Evolutionary conservation across 345 rosid genomes (phyloP).

Genomic region (Dipteronia dyeriana): DNA sequence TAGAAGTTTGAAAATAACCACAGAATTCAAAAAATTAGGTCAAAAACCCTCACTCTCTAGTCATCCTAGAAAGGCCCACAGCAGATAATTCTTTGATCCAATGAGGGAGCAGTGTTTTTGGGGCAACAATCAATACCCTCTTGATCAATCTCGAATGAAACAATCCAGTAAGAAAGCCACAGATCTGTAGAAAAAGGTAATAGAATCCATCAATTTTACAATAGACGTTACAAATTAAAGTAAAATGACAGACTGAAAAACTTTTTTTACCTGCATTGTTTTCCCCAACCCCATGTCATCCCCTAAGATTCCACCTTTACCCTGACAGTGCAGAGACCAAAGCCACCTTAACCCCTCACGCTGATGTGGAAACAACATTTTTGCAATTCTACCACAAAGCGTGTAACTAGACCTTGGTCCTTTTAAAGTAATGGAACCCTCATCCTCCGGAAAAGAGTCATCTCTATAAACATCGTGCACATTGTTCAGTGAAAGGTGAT

Average conservation of each 20-base stretch:
- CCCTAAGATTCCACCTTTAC: conserved; percentile 95
- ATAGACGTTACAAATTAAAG: background rate
- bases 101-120: conserved; percentile 89
- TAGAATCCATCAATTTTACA: conserved; percentile 12
- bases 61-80: conserved; percentile 84
- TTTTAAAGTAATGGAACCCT: conserved; percentile 50
- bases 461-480: conserved; percentile 41
- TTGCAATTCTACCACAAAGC: conserved; percentile 59
- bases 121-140: conserved; percentile 86
- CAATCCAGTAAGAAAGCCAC: conserved; percentile 91
- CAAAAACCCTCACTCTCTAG: conserved; percentile 72
- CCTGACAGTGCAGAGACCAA: conserved; percentile 89
- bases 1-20: background rate
- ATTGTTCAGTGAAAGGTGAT: conserved; percentile 25
- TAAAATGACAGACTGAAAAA: background rate
- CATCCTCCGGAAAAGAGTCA: conserved; percentile 38
- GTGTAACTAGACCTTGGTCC: conserved; percentile 52
- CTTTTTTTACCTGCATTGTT: conserved; percentile 90
- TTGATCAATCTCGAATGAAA: conserved; percentile 77
- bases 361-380: conserved; percentile 79
- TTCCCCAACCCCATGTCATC: conserved; percentile 99
- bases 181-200: conserved; percentile 55
- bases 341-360: conserved; percentile 91
- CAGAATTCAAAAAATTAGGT: conserved; percentile 12
- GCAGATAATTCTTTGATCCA: conserved; percentile 91